phyloP scores from a whole-genome alignment of 2,329 filamentous ascomycete species.

The Nemania serpens region DNA sequence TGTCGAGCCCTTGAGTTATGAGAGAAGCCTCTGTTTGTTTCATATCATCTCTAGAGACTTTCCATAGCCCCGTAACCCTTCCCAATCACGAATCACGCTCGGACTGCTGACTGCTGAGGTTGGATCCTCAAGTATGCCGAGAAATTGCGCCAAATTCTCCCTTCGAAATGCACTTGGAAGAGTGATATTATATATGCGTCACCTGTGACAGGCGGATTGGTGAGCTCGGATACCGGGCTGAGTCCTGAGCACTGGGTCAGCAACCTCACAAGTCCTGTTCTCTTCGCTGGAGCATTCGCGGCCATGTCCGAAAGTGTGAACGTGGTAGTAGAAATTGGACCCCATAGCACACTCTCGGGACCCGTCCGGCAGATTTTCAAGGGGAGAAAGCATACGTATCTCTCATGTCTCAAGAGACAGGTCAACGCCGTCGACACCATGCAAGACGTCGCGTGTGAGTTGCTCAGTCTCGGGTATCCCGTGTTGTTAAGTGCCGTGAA shows the following conservation, averaged over 20 bases:
- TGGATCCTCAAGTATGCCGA: too few relatives aligned
- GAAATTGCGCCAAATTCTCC: conserved; percentile 1
- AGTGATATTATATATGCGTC: conserved; percentile 30
- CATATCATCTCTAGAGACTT: too few relatives aligned
- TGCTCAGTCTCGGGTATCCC: conserved; percentile 31
- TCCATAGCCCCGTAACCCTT: too few relatives aligned
- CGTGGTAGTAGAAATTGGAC: conserved; percentile 40
- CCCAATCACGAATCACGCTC: too few relatives aligned
- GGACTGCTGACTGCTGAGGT: too few relatives aligned
- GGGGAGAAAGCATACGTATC: conserved; percentile 26
- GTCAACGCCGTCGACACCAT: conserved; percentile 34
- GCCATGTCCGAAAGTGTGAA: conserved; percentile 27
- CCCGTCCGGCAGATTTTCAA: conserved; percentile 39
- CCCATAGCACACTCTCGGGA: conserved; percentile 39
- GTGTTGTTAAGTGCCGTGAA: conserved; percentile 28
- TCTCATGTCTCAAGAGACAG: conserved; percentile 26
- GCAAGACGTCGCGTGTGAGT: conserved; percentile 30
- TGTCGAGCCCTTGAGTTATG: too few relatives aligned
- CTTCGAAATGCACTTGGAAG: neutral
- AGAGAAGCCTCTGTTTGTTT: too few relatives aligned
- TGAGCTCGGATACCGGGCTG: conserved; percentile 21
- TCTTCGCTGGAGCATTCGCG: conserved; percentile 28
- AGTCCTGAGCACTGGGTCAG: conserved; percentile 22
- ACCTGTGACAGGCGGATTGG: conserved; percentile 35
- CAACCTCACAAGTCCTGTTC: conserved; percentile 38